Evolutionary conservation across 2,329 filamentous ascomycete species (phyloP), one percentile per base, ranked within the genome.

Genomic region (Alternaria infectoria): DNA sequence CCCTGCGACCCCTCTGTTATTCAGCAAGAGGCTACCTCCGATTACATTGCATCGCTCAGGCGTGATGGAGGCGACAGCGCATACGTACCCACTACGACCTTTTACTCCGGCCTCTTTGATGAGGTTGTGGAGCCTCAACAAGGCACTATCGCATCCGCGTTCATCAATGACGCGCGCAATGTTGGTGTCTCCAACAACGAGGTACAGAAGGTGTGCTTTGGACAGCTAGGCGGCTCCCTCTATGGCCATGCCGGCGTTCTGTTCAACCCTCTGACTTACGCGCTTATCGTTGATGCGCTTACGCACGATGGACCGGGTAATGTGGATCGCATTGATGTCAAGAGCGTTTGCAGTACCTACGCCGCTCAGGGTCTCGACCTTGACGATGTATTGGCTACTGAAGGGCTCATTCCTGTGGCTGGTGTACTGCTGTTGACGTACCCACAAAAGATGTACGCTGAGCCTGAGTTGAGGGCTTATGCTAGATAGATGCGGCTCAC

Each of bases 31-130:
- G 82, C 82, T 59, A 79, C 80, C 43, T 81, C 79, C 26, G 76
- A 80, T 4, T 85, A 82, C 71, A 77, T 87, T 62, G 67, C 61
- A 5, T 78, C 77, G 0, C 72, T 87, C 4, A 79, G 84, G 12
- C 65, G 64, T 9, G 75, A 82, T 47, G 82, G 80, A 23, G 86
- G 86, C 0, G 84, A 85, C 56, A 83, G 82, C 1, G 84, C 84
- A 5, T 87, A 86, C 65, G 84, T 88, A 0, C 85, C 85, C 1
- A 88, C 85, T 0, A 88, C 86, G 1, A 85, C 80, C 0, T 77
- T 88, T 49, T 87, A 85, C 75, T 84, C 82, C 0, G 75, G 78
- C 12, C 73, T 81, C 52, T 74, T 81, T 25, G 85, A 88, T 64
- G 82, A 87, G 67, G 79, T 88, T 54, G 84, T 87, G 2, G 72